Evolutionary conservation across 2,329 filamentous ascomycete genomes (phyloP).

Genomic region (Dactylellina cionopaga): DNA sequence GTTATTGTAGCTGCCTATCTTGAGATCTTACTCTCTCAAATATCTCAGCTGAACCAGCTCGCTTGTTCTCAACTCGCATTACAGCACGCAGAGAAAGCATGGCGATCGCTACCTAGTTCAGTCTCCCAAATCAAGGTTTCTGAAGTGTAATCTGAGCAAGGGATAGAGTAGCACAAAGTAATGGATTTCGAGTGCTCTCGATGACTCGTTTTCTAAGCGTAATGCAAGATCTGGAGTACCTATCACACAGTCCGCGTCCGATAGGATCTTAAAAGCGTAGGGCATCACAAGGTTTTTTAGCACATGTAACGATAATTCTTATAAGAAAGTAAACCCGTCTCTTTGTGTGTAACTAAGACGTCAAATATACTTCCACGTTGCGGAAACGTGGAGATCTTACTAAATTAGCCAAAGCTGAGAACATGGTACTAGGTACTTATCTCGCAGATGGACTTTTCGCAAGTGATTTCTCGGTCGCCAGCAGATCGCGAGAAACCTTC

Average conservation of each 20-base stretch:
- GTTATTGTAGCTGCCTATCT: too few species aligned
- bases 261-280: too few species aligned
- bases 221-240: background rate
- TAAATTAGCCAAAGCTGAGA: background rate
- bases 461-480: too few species aligned
- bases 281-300: too few species aligned
- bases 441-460: too few species aligned
- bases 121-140: constrained; percentile 18
- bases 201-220: background rate
- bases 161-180: constrained; percentile 15
- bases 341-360: background rate
- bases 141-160: background rate
- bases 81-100: constrained; percentile 29
- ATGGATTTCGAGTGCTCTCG: background rate
- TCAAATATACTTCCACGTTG: constrained; percentile 5
- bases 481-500: too few species aligned
- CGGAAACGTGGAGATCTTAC: constrained; percentile 1
- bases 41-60: too few species aligned
- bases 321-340: background rate
- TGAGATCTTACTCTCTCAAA: too few species aligned
- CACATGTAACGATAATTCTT: background rate
- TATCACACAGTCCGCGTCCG: too few species aligned
- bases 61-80: constrained; percentile 1
- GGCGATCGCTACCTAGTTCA: constrained; percentile 16
- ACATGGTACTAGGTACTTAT: too few species aligned